Percentiles rank a stretch among this genome's conserved stretches.
Evolutionary conservation across 352 stramenopile species (phyloP).

Genomic region (Globisporangium rhizosaccharum): DNA sequence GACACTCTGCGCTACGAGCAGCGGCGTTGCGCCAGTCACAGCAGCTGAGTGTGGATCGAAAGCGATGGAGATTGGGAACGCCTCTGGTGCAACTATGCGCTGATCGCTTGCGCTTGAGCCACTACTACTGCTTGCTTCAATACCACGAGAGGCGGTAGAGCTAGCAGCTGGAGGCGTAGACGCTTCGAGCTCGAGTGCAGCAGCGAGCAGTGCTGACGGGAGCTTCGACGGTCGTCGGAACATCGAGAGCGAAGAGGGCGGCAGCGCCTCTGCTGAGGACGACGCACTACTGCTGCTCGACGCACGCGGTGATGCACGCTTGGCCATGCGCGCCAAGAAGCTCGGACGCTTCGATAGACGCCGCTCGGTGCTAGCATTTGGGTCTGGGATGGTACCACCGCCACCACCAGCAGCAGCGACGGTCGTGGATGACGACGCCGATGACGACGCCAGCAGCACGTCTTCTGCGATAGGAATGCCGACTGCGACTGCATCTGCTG

Average conservation of each 20-base stretch:
- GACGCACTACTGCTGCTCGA: conserved; percentile 6
- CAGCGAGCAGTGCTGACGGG: conserved; percentile 1
- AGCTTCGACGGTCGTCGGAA: conserved; percentile 5
- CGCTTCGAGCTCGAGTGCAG: conserved; percentile 1
- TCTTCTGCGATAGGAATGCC: too few relatives aligned
- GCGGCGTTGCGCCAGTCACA: background rate
- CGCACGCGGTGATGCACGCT: background rate
- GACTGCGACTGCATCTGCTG: background rate
- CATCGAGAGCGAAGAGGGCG: conserved; percentile 2
- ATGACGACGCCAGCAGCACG: too few relatives aligned
- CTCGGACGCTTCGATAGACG: conserved; percentile 16
- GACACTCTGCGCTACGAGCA: background rate
- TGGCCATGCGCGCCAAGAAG: conserved; percentile 16
- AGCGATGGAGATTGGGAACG: background rate
- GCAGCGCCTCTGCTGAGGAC: conserved; percentile 3
- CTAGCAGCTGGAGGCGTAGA: background rate
- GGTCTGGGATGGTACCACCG: background rate
- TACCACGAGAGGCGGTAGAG: background rate
- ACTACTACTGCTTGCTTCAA: background rate
- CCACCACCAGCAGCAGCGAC: too few relatives aligned
- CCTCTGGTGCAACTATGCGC: too few relatives aligned
- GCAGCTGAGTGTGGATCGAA: too few relatives aligned
- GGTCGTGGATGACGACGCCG: too few relatives aligned
- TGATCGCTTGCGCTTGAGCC: background rate
- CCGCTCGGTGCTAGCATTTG: background rate